Evolutionary conservation across 495 filamentous ascomycete genomes (phyloP), one percentile per base, ranked within the genome.

Genomic region (Sabuloglossum arenarium): DNA sequence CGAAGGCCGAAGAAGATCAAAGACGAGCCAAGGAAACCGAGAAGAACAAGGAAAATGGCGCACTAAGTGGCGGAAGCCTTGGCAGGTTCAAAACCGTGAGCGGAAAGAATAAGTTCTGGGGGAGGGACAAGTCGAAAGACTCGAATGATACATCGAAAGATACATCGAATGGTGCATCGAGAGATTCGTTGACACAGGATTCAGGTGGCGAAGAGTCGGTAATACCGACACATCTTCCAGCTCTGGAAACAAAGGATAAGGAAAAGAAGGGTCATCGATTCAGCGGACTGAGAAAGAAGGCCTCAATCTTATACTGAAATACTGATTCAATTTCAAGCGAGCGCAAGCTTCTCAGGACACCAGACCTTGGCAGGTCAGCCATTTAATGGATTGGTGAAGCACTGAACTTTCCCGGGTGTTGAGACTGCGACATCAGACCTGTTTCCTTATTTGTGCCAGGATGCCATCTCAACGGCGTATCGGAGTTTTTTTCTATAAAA

Each of bases 71-170:
- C 49, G 68, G 69, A 23, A 66, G 76, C 11, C 65, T 83, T 21
- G 70, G 64, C 53, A 67, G 78, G 27, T 74, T 82, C 57, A 81
- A 80, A 67, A 84, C 79, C 65, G 65, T 82, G 66, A 71, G 79
- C 58, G 70, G 75, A 2, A 74, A 67, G 37, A 65, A 73, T 42
- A 68, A 72, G 61, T 65, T 74, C 58, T 68, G 70, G 66, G 55
- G 61, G 55, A 30, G 23, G 47, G 47, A 51, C 24, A 51, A 51
- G 47, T 16, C 24, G 47, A 51, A 51, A 19, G 47, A 51, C 16
- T 37, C 16, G 43, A 49, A 53, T 37, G 56, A 58, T 8, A 55
- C 59, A 39, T 61, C 53, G 60, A 55, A 55, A 62, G 58, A 61
- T 32, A 55, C 53, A n/a, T 19, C 28, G 19, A 58, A n/a, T n/a